Conservation (phyloP, 805 yeast genomes). For the Candida anglica region DNA sequence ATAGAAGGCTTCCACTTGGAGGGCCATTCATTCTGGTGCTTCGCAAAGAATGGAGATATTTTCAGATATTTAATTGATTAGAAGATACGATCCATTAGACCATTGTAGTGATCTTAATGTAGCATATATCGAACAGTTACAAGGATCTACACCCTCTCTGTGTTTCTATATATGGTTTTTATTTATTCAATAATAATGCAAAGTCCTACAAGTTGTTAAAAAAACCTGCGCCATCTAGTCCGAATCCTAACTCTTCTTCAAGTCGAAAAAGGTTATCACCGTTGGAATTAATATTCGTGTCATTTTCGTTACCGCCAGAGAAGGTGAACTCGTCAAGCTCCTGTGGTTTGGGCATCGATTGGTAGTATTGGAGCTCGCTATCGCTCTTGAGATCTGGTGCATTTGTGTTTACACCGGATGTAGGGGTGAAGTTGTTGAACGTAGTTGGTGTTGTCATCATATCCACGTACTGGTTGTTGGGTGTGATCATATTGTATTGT, state of each 20-base stretch:
- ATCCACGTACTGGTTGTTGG: constrained; percentile 1
- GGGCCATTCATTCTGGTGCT: constrained; percentile 28
- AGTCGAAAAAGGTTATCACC: constrained; percentile 21
- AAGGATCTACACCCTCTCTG: too few relatives aligned
- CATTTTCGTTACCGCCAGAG: constrained; percentile 8
- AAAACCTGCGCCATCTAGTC: constrained; percentile 33
- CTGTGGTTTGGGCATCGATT: constrained; percentile 40
- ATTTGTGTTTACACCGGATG: constrained; percentile 18
- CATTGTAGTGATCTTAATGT: too few relatives aligned
- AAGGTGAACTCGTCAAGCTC: constrained; percentile 37
- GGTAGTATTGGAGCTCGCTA: constrained; percentile 25
- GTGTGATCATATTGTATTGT: constrained; percentile 6
- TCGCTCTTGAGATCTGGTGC: constrained; percentile 17
- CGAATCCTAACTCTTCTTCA: constrained; percentile 44
- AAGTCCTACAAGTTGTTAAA: too few relatives aligned
- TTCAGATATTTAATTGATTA: constrained; percentile 23
- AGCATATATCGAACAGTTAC: too few relatives aligned
- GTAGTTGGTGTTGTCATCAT: constrained; percentile 2
- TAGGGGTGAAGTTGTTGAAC: constrained; percentile 2
- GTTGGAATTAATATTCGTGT: constrained; percentile 6
- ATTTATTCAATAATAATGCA: too few relatives aligned
- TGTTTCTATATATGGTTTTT: too few relatives aligned
- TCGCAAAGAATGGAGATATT: constrained; percentile 37
- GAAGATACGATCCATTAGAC: neutral
- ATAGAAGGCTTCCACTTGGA: constrained; percentile 30